phyloP scores from a whole-genome alignment of 164 flowering plant species.

The Pachysandra terminalis region DNA sequence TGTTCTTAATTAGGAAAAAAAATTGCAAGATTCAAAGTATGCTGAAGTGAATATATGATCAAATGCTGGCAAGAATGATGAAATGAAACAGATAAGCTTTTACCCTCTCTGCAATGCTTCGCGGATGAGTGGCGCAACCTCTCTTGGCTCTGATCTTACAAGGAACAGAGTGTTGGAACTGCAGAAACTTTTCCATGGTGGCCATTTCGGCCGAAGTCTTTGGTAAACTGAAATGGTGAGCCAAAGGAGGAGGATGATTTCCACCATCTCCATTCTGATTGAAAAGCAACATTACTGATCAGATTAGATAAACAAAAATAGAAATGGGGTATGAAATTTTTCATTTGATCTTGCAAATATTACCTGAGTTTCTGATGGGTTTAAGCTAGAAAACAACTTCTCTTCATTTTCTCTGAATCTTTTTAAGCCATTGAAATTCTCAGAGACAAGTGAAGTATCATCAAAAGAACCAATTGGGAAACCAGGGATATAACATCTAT shows the following conservation, averaged over 20 bases:
- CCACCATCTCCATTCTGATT: slow-evolving; percentile 43
- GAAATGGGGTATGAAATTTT: background rate
- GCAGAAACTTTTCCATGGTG: slow-evolving; percentile 53
- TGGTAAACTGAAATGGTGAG: slow-evolving; percentile 83
- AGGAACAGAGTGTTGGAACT: slow-evolving; percentile 69
- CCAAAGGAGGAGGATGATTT: slow-evolving; percentile 34
- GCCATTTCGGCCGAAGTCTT: slow-evolving; percentile 53
- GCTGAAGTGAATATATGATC: too few relatives aligned
- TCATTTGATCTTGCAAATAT: background rate
- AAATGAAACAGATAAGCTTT: background rate
- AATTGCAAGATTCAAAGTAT: too few relatives aligned
- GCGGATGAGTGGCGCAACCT: slow-evolving; percentile 93
- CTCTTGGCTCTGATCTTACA: slow-evolving; percentile 80
- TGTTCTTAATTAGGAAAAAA: too few relatives aligned
- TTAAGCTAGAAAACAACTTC: slow-evolving; percentile 33
- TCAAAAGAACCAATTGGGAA: slow-evolving; percentile 62
- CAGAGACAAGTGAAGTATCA: slow-evolving; percentile 42
- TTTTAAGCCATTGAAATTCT: slow-evolving; percentile 31
- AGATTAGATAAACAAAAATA: background rate
- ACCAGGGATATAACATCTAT: slow-evolving; percentile 30
- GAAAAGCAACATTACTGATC: background rate
- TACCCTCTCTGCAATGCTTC: slow-evolving; percentile 99
- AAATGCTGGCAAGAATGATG: background rate
- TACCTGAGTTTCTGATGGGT: slow-evolving; percentile 45
- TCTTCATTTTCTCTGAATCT: slow-evolving; percentile 35